These are phyloP conservation scores for Sergeia podlipaevii DNA, from an alignment of 208 protist species.

Conservation along the genomic window DNA sequence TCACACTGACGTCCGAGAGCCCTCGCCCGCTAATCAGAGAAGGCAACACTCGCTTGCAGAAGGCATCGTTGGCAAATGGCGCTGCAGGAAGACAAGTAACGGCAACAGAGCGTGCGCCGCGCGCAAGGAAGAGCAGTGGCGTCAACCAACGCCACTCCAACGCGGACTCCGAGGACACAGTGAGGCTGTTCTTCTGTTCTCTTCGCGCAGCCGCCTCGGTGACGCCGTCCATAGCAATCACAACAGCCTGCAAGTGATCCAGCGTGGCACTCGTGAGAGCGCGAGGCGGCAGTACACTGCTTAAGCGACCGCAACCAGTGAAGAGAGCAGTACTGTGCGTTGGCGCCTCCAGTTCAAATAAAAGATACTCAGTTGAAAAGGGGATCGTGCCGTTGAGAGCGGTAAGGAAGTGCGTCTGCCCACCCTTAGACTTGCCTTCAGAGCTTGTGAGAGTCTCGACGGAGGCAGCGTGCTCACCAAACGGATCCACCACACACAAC, in stretches of 20 bases:
- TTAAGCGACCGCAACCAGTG: background rate
- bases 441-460: constrained; percentile 22
- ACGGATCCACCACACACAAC: constrained; percentile 58
- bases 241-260: constrained; percentile 37
- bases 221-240: constrained; percentile 34
- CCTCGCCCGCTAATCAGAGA: constrained; percentile 32
- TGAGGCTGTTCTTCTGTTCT: background rate
- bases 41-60: constrained; percentile 32
- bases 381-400: constrained; percentile 22
- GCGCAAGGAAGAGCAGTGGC: constrained; percentile 56
- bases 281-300: background rate
- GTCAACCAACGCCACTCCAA: no score
- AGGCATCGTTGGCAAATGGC: constrained; percentile 24
- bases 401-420: constrained; percentile 34
- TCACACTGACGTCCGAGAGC: no score
- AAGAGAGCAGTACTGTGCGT: constrained; percentile 11
- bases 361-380: constrained; percentile 33
- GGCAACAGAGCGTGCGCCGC: constrained; percentile 56
- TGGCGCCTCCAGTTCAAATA: constrained; percentile 22
- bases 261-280: constrained; percentile 31
- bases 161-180: constrained; percentile 18
- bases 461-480: constrained; percentile 45
- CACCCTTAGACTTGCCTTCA: constrained; percentile 26
- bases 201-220: constrained; percentile 4
- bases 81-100: constrained; percentile 37